Evolutionary conservation across 2,329 filamentous ascomycete species (phyloP), one percentile per base, ranked within the genome.

Genomic region (Xylariomycetidae sp.): DNA sequence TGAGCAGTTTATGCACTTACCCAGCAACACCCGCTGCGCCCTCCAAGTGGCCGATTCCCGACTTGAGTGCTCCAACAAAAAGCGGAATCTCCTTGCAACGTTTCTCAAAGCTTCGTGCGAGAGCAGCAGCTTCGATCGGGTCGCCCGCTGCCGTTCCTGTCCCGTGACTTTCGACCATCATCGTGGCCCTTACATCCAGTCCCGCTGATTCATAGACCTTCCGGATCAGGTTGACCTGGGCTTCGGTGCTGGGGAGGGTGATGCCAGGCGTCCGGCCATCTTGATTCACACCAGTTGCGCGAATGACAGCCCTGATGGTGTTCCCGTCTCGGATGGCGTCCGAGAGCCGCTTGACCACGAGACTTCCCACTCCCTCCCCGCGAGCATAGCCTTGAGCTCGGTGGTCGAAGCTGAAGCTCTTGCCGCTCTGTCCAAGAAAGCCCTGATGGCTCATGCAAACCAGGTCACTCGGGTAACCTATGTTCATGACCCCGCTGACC

Each of bases 81-180:
- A n/a, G n/a, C n/a, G n/a, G n/a, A n/a, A n/a, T n/a, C n/a, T n/a
- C n/a, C n/a, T n/a, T n/a, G n/a, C n/a, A n/a, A n/a, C n/a, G n/a
- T 7, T 37, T 37, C 7, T 54, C 53, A 16, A 66, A 51, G 9
- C 56, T 54, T 4, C 44, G 41, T n/a, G 55, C 44, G 16, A 72
- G 59, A n/a, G 64, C 68, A 1, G 41, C 45, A 0, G 63, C 63
- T 42, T 72, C 69, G 13, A 61, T 57, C 0, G 66, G 64, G 39
- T 73, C 69, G 2, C 69, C 70, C 4, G 62, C 61, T 18, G 55
- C 48, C 2, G 69, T 73, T 4, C 67, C 67, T 1, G 69, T 72
- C 4, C 67, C 69, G 38, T 73, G 67, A 5, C 57, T 54, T 45
- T 68, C 64, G 26, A 67, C 53, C 33, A 60, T 65, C 25, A 51